Evolutionary conservation across 495 filamentous ascomycete genomes (phyloP), one percentile per base, ranked within the genome.

Genomic region (Podospora australis): DNA sequence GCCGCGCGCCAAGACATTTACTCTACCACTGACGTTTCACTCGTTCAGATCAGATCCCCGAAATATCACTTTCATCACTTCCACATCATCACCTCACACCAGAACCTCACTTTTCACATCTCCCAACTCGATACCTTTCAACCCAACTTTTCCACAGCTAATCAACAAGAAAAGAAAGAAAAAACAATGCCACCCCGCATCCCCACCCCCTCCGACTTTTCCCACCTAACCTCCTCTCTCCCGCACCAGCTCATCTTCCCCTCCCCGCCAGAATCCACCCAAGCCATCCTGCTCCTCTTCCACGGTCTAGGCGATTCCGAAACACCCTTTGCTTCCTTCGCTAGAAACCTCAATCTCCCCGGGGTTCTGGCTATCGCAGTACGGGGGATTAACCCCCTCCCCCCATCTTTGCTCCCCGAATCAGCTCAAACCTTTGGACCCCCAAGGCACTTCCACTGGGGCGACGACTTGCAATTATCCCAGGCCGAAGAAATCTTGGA

Each of bases 281-380:
- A 80, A 16, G 82, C 90, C 57, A 75, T 96, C 59, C 84, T 97
- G 29, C 65, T 96, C 62, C 79, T 96, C 40, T 81, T 96, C 34
- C 91, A 98, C 68, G 90, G 91, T 46, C 78, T 97, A 2, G 92
- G 92, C 24, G 91, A 96, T 65, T 80, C 77, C 13, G 73, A 84
- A 30, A 50, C 58, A 2, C 69, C 83, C 10, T 95, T 96, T 70
- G 73, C 80, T 42, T 53, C 65, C n/a, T 82, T 96, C 49, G 88
- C 78, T 29, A 68, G 68, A n/a, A 78, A 81, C 52, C 67, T 96
- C n/a, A 64, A 76, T 34, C 80, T 96, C 10, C 88, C 90, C 0
- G 86, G 89, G 58, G 92, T 94, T 34, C 75, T 79, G 23, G 77
- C 80, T 57, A 73, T 98, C 26, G 79, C 88, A 3, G 63, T 97